Conservation (phyloP, 495 filamentous ascomycete genomes). For the Trichoderma gamsii region DNA sequence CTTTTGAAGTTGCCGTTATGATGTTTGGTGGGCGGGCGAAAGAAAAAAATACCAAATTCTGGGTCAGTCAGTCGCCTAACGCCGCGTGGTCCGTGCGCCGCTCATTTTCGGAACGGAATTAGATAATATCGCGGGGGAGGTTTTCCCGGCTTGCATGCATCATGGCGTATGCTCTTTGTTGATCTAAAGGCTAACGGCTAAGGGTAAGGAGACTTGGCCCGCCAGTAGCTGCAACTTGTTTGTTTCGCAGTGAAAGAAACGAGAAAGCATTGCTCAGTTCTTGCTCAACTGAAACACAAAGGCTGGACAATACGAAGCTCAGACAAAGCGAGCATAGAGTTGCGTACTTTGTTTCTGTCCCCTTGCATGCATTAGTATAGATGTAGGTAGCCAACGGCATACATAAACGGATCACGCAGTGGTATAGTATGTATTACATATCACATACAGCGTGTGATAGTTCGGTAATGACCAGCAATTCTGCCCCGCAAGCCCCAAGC, state of each 20-base stretch:
- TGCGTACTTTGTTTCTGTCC: background rate
- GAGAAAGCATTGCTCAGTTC: background rate
- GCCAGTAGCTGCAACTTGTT: too few species aligned
- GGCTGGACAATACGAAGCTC: background rate
- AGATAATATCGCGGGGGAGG: conserved; percentile 5
- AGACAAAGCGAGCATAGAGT: background rate
- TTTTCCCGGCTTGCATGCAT: conserved; percentile 1
- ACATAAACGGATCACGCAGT: background rate
- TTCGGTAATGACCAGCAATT: background rate
- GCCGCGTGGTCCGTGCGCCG: conserved; percentile 22
- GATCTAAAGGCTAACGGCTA: background rate
- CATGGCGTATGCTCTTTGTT: background rate
- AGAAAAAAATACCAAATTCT: conserved; percentile 12
- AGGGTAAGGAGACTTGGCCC: too few species aligned
- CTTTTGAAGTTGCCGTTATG: conserved; percentile 2
- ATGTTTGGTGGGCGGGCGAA: background rate
- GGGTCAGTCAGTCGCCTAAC: conserved; percentile 23
- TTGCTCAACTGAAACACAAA: background rate
- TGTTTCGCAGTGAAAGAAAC: too few species aligned
- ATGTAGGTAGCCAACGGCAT: background rate
- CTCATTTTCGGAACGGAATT: conserved; percentile 4
- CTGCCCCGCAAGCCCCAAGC: background rate
- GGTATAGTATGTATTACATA: too few species aligned
- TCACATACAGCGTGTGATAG: too few species aligned
- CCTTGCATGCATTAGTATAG: background rate